phyloP scores from a whole-genome alignment of 2,329 filamentous ascomycete species.

The Aureobasidium musti region DNA sequence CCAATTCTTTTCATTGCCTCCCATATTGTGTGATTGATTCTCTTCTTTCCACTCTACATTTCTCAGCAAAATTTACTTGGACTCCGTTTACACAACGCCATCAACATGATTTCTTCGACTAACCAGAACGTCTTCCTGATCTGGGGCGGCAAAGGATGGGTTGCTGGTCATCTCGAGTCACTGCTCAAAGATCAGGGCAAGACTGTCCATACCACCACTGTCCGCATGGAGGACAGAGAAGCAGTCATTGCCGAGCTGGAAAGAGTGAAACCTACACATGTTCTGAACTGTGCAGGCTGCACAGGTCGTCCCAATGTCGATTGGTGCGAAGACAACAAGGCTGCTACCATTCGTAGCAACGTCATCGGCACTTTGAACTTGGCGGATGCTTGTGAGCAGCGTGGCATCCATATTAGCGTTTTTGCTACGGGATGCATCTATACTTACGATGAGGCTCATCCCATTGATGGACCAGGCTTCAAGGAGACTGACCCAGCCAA shows the following conservation, averaged over 20 bases:
- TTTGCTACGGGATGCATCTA: slow-evolving; percentile 69
- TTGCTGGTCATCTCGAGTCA: slow-evolving; percentile 61
- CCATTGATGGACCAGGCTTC: slow-evolving; percentile 62
- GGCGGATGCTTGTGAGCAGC: slow-evolving; percentile 61
- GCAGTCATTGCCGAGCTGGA: slow-evolving; percentile 60
- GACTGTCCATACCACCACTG: slow-evolving; percentile 61
- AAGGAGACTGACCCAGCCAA: slow-evolving; percentile 64
- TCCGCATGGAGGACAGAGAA: slow-evolving; percentile 66
- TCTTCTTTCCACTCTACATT: neutral
- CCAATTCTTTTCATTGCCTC: neutral
- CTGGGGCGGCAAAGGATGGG: slow-evolving; percentile 66
- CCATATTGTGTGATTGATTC: neutral
- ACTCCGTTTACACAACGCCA: neutral
- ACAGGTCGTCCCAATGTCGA: slow-evolving; percentile 69
- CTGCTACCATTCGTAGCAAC: slow-evolving; percentile 67
- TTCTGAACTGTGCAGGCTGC: slow-evolving; percentile 66
- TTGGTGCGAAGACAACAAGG: slow-evolving; percentile 70
- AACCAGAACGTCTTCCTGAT: slow-evolving; percentile 57
- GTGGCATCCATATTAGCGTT: slow-evolving; percentile 63
- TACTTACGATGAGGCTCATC: slow-evolving; percentile 62
- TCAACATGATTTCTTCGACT: neutral
- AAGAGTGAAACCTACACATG: slow-evolving; percentile 63
- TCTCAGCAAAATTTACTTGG: neutral
- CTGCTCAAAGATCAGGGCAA: slow-evolving; percentile 62
- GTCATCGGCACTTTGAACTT: slow-evolving; percentile 66